Evolutionary conservation across 176 grass and related monocot genomes (phyloP).

Genomic region (Rhynchospora breviuscula): DNA sequence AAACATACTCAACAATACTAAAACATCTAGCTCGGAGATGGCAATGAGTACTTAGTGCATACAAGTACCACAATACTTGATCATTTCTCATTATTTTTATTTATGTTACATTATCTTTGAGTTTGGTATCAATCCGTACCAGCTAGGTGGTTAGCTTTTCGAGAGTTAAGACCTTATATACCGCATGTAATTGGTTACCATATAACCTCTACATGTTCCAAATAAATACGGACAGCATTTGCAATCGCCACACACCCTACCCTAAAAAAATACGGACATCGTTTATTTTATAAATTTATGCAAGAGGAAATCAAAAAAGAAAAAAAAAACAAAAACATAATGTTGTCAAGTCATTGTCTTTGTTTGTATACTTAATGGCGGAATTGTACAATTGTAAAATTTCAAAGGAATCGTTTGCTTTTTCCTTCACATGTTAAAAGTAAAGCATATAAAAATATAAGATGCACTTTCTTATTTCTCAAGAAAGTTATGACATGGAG

Average conservation of each 20-base stretch:
- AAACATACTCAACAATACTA: neutral
- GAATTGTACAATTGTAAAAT: slow-evolving; percentile 8
- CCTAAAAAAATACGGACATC: neutral
- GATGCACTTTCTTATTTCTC: neutral
- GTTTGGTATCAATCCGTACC: neutral
- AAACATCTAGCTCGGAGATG: neutral
- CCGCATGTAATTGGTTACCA: neutral
- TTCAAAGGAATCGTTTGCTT: slow-evolving; percentile 19
- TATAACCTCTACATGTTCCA: neutral
- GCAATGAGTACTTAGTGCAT: neutral
- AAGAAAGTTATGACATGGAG: neutral
- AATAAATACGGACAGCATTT: neutral
- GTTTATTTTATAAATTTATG: neutral
- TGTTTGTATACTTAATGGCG: slow-evolving; percentile 8
- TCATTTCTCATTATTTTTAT: neutral
- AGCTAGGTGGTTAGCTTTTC: neutral
- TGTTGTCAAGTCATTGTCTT: slow-evolving; percentile 20
- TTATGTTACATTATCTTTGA: neutral
- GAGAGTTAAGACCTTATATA: neutral
- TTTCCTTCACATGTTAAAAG: slow-evolving; percentile 20
- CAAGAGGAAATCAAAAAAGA: neutral
- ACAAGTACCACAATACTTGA: neutral
- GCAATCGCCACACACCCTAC: no score
- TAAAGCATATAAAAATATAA: slow-evolving; percentile 3
- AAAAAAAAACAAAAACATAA: neutral